These are phyloP conservation scores for Kwoniella sp. DNA, from an alignment of 768 basidiomycete species.

Conservation along the genomic window DNA sequence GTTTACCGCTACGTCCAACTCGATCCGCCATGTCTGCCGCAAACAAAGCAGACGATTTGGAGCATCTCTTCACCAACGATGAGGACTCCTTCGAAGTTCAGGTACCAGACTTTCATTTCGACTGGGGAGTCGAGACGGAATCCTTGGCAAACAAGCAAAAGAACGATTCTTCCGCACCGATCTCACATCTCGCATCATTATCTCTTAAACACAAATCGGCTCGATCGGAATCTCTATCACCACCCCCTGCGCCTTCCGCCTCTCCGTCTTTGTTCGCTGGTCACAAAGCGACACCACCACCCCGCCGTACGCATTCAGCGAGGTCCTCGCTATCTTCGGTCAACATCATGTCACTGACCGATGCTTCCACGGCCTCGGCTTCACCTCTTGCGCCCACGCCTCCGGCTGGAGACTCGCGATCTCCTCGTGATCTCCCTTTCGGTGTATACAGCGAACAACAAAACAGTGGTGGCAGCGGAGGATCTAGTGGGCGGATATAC, in stretches of 20 bases:
- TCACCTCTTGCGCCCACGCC: constrained; percentile 40
- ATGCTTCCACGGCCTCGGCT: constrained; percentile 38
- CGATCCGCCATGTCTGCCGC: neutral
- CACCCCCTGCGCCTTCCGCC: constrained; percentile 1
- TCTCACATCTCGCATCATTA: neutral
- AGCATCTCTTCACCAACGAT: constrained; percentile 11
- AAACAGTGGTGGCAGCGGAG: constrained; percentile 10
- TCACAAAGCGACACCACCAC: constrained; percentile 15
- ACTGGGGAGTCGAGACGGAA: constrained; percentile 37
- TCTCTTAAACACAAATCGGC: neutral
- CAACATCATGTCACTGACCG: constrained; percentile 33
- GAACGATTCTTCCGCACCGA: neutral
- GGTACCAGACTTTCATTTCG: constrained; percentile 47
- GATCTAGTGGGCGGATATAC: constrained; percentile 13
- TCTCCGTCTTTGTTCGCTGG: neutral
- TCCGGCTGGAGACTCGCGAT: constrained; percentile 17
- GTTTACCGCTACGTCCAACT: neutral
- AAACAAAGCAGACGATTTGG: neutral
- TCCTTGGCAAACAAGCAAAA: neutral
- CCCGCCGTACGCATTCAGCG: constrained; percentile 15
- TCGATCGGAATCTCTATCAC: constrained; percentile 13
- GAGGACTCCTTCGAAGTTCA: constrained; percentile 43
- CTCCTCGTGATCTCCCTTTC: neutral
- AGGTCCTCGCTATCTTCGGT: constrained; percentile 40
- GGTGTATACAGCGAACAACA: neutral